Evolutionary conservation across 768 basidiomycete species (phyloP).

Genomic region (Scleroderma citrinum): DNA sequence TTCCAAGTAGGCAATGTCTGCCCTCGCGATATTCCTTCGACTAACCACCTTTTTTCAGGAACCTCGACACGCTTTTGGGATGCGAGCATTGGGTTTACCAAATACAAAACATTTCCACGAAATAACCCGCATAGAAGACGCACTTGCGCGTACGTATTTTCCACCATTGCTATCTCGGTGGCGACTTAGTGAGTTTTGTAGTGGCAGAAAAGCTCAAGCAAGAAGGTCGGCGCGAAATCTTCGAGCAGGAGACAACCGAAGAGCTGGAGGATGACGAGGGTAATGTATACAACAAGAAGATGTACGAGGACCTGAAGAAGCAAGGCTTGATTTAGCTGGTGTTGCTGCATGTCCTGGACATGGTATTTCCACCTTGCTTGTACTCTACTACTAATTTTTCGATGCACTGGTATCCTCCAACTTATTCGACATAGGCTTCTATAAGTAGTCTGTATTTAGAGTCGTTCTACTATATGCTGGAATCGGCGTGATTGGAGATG

Average conservation of each 20-base stretch:
- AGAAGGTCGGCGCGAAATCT: conserved; percentile 92
- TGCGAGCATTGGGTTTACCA: conserved; percentile 94
- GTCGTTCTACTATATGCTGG: conserved; percentile 9
- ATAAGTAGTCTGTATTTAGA: conserved; percentile 5
- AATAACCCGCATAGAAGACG: conserved; percentile 96
- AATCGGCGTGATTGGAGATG: conserved; percentile 53
- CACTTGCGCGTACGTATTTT: conserved; percentile 73
- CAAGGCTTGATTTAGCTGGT: conserved; percentile 71
- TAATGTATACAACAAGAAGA: conserved; percentile 96
- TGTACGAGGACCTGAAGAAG: conserved; percentile 95
- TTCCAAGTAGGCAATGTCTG: conserved; percentile 58
- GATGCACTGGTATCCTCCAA: conserved; percentile 1
- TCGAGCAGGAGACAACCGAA: conserved; percentile 92
- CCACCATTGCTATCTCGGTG: neutral
- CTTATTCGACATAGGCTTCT: conserved; percentile 4
- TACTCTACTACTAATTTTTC: conserved; percentile 4
- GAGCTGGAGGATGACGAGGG: conserved; percentile 98
- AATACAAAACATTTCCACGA: conserved; percentile 99
- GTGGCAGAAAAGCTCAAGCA: conserved; percentile 97
- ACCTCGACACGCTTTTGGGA: conserved; percentile 94
- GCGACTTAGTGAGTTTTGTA: conserved; percentile 24
- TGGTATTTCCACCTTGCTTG: neutral
- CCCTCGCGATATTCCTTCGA: conserved; percentile 1
- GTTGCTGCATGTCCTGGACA: conserved; percentile 5
- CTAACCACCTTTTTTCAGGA: conserved; percentile 48